Evolutionary conservation across 1,284 basidiomycete genomes (phyloP).

Genomic region (Somion occarium): DNA sequence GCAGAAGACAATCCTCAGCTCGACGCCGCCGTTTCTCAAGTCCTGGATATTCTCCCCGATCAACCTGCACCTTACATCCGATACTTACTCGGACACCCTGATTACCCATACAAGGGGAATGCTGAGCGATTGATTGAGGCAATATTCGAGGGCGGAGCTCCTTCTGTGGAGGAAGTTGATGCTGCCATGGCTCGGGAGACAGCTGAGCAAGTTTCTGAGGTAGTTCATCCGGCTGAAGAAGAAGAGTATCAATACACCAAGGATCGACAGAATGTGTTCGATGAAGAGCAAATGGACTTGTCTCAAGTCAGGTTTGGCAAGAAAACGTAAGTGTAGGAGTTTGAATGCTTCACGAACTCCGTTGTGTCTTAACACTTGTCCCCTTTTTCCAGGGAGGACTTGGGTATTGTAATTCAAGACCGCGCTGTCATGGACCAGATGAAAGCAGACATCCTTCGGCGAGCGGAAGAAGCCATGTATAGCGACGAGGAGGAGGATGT

Average conservation of each 20-base stretch:
- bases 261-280: slow-evolving; percentile 61
- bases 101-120: slow-evolving; percentile 43
- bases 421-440: slow-evolving; percentile 64
- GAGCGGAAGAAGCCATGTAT: slow-evolving; percentile 64
- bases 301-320: slow-evolving; percentile 62
- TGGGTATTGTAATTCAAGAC: slow-evolving; percentile 43
- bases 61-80: slow-evolving; percentile 50
- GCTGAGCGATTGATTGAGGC: slow-evolving; percentile 61
- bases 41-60: slow-evolving; percentile 70
- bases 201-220: neutral
- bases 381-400: slow-evolving; percentile 34
- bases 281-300: slow-evolving; percentile 65
- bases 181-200: slow-evolving; percentile 11
- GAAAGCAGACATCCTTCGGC: slow-evolving; percentile 76
- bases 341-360: slow-evolving; percentile 7
- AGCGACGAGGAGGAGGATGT: slow-evolving; percentile 55
- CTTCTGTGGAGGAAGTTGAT: slow-evolving; percentile 34
- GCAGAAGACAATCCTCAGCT: slow-evolving; percentile 35
- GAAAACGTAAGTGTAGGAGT: slow-evolving; percentile 43
- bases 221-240: neutral
- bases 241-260: slow-evolving; percentile 33
- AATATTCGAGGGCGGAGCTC: slow-evolving; percentile 67
- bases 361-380: slow-evolving; percentile 16
- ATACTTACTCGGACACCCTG: slow-evolving; percentile 45
- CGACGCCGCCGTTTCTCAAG: slow-evolving; percentile 55